Evolutionary conservation across 2,329 filamentous ascomycete genomes (phyloP).

Genomic region (Escovopsis sp.): DNA sequence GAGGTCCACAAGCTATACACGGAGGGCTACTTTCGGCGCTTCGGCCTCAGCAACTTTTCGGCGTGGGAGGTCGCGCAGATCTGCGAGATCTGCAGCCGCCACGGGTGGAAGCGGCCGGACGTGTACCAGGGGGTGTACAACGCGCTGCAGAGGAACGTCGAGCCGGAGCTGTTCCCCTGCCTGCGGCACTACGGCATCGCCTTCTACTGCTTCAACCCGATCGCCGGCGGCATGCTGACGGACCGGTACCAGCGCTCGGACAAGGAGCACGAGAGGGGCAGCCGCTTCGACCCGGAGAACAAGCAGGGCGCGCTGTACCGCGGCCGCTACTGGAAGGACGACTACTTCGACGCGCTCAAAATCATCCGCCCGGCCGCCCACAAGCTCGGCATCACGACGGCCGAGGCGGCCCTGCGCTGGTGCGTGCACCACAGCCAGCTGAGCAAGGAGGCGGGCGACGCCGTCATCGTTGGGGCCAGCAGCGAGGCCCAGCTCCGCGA

Average conservation of each 20-base stretch:
- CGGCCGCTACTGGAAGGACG: constrained; percentile 5
- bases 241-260: constrained; percentile 31
- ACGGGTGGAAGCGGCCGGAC: constrained; percentile 53
- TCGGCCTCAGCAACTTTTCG: constrained; percentile 59
- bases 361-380: constrained; percentile 2
- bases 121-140: constrained; percentile 63
- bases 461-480: constrained; percentile 5
- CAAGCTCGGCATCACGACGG: constrained; percentile 2
- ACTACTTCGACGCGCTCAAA: constrained; percentile 5
- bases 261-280: constrained; percentile 1
- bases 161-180: constrained; percentile 49
- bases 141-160: constrained; percentile 34
- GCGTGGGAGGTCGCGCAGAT: constrained; percentile 66
- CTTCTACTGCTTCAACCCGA: constrained; percentile 55
- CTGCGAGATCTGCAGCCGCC: constrained; percentile 49
- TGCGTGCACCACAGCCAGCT: constrained; percentile 3
- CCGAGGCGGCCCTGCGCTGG: constrained; percentile 5
- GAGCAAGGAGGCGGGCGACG: constrained; percentile 2
- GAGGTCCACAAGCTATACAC: constrained; percentile 55
- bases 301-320: constrained; percentile 3
- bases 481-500: constrained; percentile 2
- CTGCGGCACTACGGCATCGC: constrained; percentile 53
- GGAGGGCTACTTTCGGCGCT: constrained; percentile 52
- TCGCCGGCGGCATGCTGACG: constrained; percentile 55
- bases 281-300: constrained; percentile 4